Conservation (phyloP, 2,329 filamentous ascomycete species). For the Colletotrichum tropicale region DNA sequence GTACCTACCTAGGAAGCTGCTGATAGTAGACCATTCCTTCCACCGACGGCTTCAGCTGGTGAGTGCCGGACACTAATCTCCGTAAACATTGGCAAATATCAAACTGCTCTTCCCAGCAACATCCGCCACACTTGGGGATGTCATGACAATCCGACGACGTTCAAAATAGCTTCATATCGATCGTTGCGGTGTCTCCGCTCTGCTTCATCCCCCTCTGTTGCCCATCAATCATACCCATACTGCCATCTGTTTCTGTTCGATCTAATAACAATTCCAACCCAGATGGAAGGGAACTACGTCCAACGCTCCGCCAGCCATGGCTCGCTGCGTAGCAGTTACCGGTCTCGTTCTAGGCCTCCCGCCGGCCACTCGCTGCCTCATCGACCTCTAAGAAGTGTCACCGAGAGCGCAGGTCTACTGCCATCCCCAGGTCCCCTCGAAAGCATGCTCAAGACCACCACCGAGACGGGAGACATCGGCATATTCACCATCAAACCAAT, state of each 20-base stretch:
- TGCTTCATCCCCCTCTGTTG: neutral
- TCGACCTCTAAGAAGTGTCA: slow-evolving; percentile 47
- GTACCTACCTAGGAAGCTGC: neutral
- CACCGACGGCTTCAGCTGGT: neutral
- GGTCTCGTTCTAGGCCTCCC: slow-evolving; percentile 27
- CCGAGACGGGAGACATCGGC: slow-evolving; percentile 69
- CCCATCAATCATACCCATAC: slow-evolving; percentile 7
- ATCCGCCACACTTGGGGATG: neutral
- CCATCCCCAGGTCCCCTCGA: slow-evolving; percentile 60
- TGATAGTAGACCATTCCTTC: fast-evolving
- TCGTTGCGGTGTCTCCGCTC: neutral
- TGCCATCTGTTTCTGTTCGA: neutral
- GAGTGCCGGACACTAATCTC: neutral
- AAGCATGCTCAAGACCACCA: slow-evolving; percentile 69
- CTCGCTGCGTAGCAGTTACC: slow-evolving; percentile 38
- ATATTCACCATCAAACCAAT: slow-evolving; percentile 59
- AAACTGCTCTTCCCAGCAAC: neutral
- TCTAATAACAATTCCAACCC: neutral
- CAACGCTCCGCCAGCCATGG: slow-evolving; percentile 43
- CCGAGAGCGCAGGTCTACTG: slow-evolving; percentile 46
- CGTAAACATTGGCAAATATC: neutral
- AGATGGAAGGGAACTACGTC: slow-evolving; percentile 33
- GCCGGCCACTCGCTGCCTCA: slow-evolving; percentile 23
- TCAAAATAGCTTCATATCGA: slow-evolving; percentile 13
- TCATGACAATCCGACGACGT: neutral